These are phyloP conservation scores for Aspergillus indologenus DNA, from an alignment of 495 filamentous ascomycete genomes.

Conservation along the genomic window DNA sequence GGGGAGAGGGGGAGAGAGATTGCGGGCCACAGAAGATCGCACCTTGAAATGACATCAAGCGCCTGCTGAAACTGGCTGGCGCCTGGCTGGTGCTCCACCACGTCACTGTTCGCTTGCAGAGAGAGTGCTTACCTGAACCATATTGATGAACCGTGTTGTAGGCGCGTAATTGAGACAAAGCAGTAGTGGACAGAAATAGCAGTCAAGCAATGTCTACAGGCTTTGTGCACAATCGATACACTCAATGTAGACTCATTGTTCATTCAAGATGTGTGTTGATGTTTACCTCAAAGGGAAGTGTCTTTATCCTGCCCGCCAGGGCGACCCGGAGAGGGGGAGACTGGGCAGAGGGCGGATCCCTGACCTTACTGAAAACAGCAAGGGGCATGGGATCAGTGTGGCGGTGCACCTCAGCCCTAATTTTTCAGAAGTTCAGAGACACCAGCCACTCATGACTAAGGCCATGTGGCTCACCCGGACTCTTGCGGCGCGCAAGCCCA, in stretches of 20 bases:
- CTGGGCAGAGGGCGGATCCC: neutral
- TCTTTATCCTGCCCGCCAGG: neutral
- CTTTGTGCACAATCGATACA: too few relatives aligned
- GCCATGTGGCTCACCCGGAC: slow-evolving; percentile 16
- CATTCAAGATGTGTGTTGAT: neutral
- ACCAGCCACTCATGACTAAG: slow-evolving; percentile 4
- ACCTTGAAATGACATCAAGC: slow-evolving; percentile 42
- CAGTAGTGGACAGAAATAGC: neutral
- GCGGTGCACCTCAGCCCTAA: slow-evolving; percentile 3
- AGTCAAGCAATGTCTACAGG: too few relatives aligned
- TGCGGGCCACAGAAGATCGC: slow-evolving; percentile 21
- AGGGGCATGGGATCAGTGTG: neutral
- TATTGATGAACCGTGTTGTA: neutral
- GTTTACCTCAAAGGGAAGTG: neutral
- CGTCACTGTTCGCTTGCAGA: neutral
- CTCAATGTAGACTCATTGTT: neutral
- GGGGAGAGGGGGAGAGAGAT: too few relatives aligned
- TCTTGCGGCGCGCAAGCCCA: slow-evolving; percentile 23
- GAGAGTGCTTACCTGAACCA: neutral
- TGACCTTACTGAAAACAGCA: neutral
- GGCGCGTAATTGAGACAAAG: neutral
- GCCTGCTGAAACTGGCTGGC: slow-evolving; percentile 33
- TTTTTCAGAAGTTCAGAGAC: neutral
- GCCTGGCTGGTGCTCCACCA: neutral
- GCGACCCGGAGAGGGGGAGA: too few relatives aligned